phyloP scores from a whole-genome alignment of 2,329 filamentous ascomycete genomes.

The Blumeria graminis region DNA sequence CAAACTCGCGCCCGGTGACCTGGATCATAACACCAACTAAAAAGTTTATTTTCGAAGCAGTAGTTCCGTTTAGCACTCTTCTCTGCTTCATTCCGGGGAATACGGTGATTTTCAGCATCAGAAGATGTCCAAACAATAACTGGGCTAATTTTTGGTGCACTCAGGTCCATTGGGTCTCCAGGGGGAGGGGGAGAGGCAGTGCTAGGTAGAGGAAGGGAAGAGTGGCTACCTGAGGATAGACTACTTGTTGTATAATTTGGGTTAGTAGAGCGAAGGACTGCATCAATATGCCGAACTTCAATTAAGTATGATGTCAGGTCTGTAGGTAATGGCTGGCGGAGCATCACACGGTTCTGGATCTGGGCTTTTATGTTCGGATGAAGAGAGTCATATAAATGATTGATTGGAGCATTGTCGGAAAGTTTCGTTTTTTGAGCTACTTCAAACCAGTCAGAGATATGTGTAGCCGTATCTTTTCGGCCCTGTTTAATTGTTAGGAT shows the following conservation, averaged over 20 bases:
- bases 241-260: neutral
- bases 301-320: neutral
- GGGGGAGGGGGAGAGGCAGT: too few relatives aligned
- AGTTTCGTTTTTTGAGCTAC: neutral
- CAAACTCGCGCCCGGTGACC: neutral
- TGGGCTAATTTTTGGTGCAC: neutral
- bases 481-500: neutral
- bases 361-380: neutral
- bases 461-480: neutral
- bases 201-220: too few relatives aligned
- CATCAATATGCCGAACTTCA: neutral
- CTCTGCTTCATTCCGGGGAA: neutral
- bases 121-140: neutral
- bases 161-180: neutral
- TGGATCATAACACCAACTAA: neutral
- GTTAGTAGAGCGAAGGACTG: neutral
- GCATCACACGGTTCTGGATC: neutral
- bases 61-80: neutral
- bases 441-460: neutral
- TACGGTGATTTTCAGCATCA: neutral
- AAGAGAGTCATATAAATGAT: neutral
- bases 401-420: neutral
- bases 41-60: neutral
- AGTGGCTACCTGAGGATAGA: neutral
- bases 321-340: neutral